Evolutionary conservation across 2,329 filamentous ascomycete species (phyloP), one percentile per base, ranked within the genome.

Genomic region (Monosporascus sp.): DNA sequence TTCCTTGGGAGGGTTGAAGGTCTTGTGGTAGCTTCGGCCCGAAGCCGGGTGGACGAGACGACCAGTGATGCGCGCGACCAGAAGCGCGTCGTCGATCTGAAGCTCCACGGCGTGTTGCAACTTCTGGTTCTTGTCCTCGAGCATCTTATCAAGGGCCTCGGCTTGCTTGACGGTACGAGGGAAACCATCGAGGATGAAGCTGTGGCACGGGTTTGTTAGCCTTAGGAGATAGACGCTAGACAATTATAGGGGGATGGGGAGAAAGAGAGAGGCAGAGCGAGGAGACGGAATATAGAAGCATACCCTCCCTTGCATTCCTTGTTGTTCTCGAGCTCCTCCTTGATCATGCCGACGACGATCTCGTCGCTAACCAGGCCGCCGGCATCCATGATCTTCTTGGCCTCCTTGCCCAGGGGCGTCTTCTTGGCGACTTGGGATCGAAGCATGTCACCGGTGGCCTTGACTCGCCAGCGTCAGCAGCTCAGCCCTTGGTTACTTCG

Each of bases 351-450:
- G 74, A 99, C 90, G 84, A 99, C 93, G 71, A 99, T 99, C 71
- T 97, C 93, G 75, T 99, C 94, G 74, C 91, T 96, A 72, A 99
- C 94, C 55, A 99, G 85, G 64, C 93, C 93, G 66, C 94, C 94
- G 72, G 93, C 88, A 71, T 99, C 94, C 94, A 99, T 99, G 75
- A 99, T 99, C 86, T 97, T 97, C 87, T 99, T 99, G 62, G 94
- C 94, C 80, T 97, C 91, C 70, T 89, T 85, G 65, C 94, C 94
- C 61, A 99, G 85, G 56, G 89, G 76, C 54, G 94, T 99, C 86
- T 97, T 97, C 79, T 96, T 95, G 61, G 93, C 89, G 70, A 99
- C 94, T 76, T 99, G 94, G 63, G 92, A 96, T 69, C 94, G 91
- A 69, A 99, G 84, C 94, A 99, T 99, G 76, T 99, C 94, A 73